Evolutionary conservation across 2,329 filamentous ascomycete species (phyloP).

Genomic region (Nemania diffusa): DNA sequence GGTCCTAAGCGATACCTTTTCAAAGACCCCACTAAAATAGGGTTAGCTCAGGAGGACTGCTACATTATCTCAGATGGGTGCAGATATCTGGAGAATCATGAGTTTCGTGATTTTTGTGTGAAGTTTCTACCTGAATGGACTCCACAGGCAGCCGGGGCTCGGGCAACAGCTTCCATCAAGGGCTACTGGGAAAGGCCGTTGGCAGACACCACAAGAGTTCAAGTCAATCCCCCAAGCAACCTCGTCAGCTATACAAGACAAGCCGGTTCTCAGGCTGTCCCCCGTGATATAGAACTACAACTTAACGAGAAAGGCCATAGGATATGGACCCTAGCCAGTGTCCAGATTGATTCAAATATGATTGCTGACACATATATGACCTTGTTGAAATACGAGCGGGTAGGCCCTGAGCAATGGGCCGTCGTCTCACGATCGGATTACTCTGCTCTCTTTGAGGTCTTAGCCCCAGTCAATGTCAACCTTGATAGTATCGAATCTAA

Average conservation of each 20-base stretch:
- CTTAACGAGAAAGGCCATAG: background rate
- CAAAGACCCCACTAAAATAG: constrained; percentile 45
- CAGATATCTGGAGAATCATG: constrained; percentile 46
- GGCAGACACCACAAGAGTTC: background rate
- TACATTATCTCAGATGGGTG: constrained; percentile 47
- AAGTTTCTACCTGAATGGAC: constrained; percentile 34
- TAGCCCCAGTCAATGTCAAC: constrained; percentile 34
- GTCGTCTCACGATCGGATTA: constrained; percentile 34
- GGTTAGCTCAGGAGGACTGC: constrained; percentile 41
- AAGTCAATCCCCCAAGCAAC: background rate
- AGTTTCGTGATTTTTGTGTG: constrained; percentile 48
- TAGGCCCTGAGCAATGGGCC: constrained; percentile 12
- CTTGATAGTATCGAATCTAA: constrained; percentile 19
- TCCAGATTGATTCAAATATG: constrained; percentile 25
- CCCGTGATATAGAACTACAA: background rate
- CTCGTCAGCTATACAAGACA: constrained; percentile 3
- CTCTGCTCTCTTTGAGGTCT: constrained; percentile 33
- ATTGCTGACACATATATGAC: constrained; percentile 15
- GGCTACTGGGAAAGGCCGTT: constrained; percentile 28
- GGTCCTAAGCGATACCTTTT: constrained; percentile 43
- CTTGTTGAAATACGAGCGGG: constrained; percentile 28
- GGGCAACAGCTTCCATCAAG: constrained; percentile 2
- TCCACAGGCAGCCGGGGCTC: background rate
- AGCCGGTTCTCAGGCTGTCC: constrained; percentile 19
- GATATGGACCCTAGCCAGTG: constrained; percentile 29